phyloP scores from a whole-genome alignment of 257 asterid species.

The Cinchona pubescens region DNA sequence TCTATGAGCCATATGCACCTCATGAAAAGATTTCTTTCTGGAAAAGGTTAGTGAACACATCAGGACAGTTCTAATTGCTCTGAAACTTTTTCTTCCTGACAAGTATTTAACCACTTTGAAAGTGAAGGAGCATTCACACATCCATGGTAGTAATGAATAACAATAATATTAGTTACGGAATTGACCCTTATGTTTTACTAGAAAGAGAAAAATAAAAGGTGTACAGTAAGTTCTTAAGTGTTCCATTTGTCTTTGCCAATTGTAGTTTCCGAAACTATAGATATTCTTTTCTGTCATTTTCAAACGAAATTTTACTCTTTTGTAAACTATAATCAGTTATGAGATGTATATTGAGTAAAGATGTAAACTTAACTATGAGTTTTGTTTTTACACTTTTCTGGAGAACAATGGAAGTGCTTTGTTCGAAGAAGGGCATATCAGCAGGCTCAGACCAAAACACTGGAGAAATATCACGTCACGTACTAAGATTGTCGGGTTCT shows the following conservation, averaged over 20 bases:
- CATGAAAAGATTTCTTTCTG: slow-evolving; percentile 64
- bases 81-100: neutral
- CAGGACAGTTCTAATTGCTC: slow-evolving; percentile 2
- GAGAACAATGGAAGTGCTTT: neutral
- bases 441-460: neutral
- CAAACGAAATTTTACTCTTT: neutral
- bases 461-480: neutral
- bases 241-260: neutral
- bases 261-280: neutral
- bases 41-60: slow-evolving; percentile 52
- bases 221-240: neutral
- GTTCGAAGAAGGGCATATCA: neutral
- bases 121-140: neutral
- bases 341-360: neutral
- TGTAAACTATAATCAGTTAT: neutral
- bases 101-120: neutral
- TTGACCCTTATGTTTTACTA: neutral
- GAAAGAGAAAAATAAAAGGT: neutral
- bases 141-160: neutral
- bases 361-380: neutral
- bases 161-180: neutral
- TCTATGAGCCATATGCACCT: slow-evolving; percentile 74
- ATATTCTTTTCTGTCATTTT: neutral
- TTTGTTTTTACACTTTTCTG: neutral
- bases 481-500: neutral